Conservation (phyloP, 1,284 basidiomycete genomes). For the Cryptococcus sp. region DNA sequence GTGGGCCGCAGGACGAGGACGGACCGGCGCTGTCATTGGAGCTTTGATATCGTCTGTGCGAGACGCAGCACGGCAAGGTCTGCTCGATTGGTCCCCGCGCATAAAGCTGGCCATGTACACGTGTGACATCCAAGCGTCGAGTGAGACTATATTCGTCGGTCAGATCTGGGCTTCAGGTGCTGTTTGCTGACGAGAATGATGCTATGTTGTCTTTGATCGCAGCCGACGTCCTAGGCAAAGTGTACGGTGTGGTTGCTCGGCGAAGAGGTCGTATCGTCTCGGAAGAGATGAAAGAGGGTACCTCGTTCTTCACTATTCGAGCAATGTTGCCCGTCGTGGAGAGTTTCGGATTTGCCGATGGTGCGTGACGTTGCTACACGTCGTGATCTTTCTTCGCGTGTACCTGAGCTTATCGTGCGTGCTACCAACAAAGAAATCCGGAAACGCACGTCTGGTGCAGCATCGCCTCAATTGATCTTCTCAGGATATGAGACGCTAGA, state of each 20-base stretch:
- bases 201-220: constrained; percentile 1
- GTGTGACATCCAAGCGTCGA: constrained; percentile 97
- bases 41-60: constrained; percentile 85
- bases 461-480: constrained; percentile 95
- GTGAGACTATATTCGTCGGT: constrained; percentile 57
- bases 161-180: too few relatives aligned
- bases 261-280: constrained; percentile 88
- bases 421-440: constrained; percentile 72
- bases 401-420: neutral
- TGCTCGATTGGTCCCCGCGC: constrained; percentile 97
- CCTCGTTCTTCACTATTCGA: constrained; percentile 88
- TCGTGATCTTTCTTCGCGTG: neutral
- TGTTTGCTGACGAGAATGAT: neutral
- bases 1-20: constrained; percentile 61
- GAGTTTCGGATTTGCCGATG: constrained; percentile 96
- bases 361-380: constrained; percentile 56
- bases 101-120: constrained; percentile 98
- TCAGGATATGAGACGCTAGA: constrained; percentile 88
- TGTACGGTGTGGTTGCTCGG: constrained; percentile 91
- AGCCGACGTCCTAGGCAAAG: constrained; percentile 97
- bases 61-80: constrained; percentile 82
- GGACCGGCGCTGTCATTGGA: constrained; percentile 73
- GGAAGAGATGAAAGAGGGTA: constrained; percentile 99
- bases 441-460: constrained; percentile 93
- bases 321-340: constrained; percentile 94